Evolutionary conservation across 441 rosid genomes (phyloP).

Genomic region (Heliophila coronopifolia): DNA sequence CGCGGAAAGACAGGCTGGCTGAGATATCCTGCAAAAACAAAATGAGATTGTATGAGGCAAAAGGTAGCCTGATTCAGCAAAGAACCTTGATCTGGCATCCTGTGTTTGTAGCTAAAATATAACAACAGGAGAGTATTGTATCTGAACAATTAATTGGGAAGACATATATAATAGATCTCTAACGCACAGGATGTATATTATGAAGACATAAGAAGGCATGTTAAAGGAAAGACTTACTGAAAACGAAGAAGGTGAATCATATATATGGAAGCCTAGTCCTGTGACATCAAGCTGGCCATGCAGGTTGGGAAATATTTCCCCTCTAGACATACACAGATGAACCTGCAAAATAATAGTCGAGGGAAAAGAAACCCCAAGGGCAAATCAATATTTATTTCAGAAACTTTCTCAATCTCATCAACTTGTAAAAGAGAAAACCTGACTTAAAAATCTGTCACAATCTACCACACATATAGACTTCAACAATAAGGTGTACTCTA

Average conservation of each 20-base stretch:
- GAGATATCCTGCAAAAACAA: constrained; percentile 61
- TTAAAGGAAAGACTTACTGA: constrained; percentile 52
- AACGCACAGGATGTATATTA: not conserved
- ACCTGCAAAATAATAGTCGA: constrained; percentile 45
- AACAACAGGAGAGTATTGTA: not conserved
- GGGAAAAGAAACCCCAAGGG: constrained; percentile 12
- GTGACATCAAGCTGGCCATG: constrained; percentile 95
- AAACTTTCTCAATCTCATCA: not conserved
- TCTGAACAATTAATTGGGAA: not conserved
- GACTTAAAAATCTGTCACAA: not conserved
- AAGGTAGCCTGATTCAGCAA: constrained; percentile 13
- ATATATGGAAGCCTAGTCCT: constrained; percentile 77
- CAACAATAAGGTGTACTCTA: constrained; percentile 11
- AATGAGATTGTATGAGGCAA: constrained; percentile 2
- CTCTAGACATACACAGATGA: constrained; percentile 94
- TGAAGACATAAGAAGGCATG: constrained; percentile 19
- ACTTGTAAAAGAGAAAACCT: constrained; percentile 11
- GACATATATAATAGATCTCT: constrained; percentile 4
- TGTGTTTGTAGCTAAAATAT: constrained; percentile 9
- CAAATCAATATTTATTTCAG: not conserved
- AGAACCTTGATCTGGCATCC: constrained; percentile 3
- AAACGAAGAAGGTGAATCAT: constrained; percentile 85
- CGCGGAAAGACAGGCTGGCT: constrained; percentile 83
- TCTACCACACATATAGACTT: constrained; percentile 1
- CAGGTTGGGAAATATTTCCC: constrained; percentile 88